Evolutionary conservation across 2,329 filamentous ascomycete genomes (phyloP), one percentile per base, ranked within the genome.

Genomic region (Dothistroma septosporum): DNA sequence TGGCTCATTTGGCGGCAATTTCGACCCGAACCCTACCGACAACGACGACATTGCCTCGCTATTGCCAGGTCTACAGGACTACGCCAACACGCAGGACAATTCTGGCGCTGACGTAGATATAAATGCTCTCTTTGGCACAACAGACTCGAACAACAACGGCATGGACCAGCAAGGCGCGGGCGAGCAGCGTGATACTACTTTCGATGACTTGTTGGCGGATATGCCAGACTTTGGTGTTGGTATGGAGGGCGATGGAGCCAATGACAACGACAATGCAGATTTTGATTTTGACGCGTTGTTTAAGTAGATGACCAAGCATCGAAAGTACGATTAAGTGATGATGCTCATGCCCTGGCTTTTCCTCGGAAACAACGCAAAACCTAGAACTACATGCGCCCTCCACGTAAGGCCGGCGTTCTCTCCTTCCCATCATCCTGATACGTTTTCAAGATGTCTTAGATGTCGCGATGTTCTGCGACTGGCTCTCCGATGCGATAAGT

Each of bases 11-110:
- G 65, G 54, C 49, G 61, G 59, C 46, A 57, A 48, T 47, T 65
- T 64, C 50, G 66, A 66, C 46, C 64, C 60, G 28, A 57, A 58
- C 32, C 68, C 66, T 28, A 68, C 65, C 46, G 66, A 71, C 49
- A 69, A 72, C 54, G 64, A 70, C 61, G 67, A 68, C 61, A 72
- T 77, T 31, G 71, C 70, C 10, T 72, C 75, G 1, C 69, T 79
- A 8, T 67, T 76, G 7, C 71, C 78, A 41, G 73, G 78, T 58
- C 66, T 79, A 56, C 71, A 79, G 61, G 72, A 76, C 66, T 77
- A 76, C 65, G 73, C 76, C 19, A 77, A 76, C 44, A 68, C 64
- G 19, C 59, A 66, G 37, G 60, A 61, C 7, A 64, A 60, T 33
- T 67, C 64, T 14, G 59, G 59, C 47, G 59, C 58, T 12, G 66